phyloP scores from a whole-genome alignment of 257 asterid species.

The Ballota nigra region DNA sequence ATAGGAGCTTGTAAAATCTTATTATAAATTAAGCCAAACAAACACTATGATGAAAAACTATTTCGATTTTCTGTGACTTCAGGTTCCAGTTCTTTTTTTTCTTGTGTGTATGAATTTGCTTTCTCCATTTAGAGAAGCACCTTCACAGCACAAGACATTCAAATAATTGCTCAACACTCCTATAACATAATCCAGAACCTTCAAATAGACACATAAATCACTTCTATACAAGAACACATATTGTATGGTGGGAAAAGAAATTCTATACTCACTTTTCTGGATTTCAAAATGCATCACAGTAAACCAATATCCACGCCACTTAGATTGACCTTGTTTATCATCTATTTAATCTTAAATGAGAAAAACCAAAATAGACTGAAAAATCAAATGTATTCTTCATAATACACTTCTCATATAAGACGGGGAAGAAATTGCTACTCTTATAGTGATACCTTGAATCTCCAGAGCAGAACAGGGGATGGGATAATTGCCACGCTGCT shows the following conservation, averaged over 20 bases:
- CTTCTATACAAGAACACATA: neutral
- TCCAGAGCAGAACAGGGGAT: conserved; percentile 84
- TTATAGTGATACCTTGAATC: conserved; percentile 72
- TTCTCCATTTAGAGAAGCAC: neutral
- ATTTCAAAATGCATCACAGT: neutral
- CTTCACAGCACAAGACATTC: neutral
- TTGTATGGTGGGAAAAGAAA: neutral
- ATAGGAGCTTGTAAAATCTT: neutral
- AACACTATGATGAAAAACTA: neutral
- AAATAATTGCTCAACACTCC: neutral
- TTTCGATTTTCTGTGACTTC: neutral
- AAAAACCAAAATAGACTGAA: neutral
- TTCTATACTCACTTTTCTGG: neutral
- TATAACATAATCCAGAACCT: conserved; percentile 6
- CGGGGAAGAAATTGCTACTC: conserved; percentile 1
- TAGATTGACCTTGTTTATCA: neutral
- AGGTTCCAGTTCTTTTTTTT: neutral
- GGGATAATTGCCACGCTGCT: conserved; percentile 71
- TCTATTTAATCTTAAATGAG: neutral
- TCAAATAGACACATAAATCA: neutral
- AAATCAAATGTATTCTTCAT: neutral
- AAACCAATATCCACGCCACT: conserved; percentile 7
- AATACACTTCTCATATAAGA: conserved; percentile 1
- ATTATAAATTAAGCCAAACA: neutral
- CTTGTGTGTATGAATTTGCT: neutral